Evolutionary conservation across 345 rosid genomes (phyloP), one percentile per base, ranked within the genome.

Genomic region (Pistacia atlantica): DNA sequence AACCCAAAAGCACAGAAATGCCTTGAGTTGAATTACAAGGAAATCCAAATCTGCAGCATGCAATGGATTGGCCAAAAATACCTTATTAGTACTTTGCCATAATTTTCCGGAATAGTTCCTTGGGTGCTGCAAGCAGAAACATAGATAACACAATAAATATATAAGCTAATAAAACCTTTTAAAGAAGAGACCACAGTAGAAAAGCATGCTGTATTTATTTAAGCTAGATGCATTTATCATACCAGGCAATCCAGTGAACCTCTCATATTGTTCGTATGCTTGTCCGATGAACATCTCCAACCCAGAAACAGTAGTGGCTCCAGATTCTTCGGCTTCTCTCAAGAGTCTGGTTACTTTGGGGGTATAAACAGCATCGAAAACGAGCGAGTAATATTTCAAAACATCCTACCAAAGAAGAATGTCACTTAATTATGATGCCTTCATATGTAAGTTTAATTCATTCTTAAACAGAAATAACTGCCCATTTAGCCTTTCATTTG

Each of bases 271-370:
- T 69, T 80, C 88, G 33, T 91, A 96, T 4, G 99, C 99, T 78
- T 96, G 98, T 65, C 98, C 89, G 4, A 91, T 90, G 86, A 93
- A 93, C 98, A 96, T 93, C 85, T 93, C 98, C 73, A 88, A 64
- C 18, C 99, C 97, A 0, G 97, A 82, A 54, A 92, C 98, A 31
- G 80, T 80, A 5, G 77, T 77, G 74, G 94, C 97, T 81, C 97
- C 97, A 5, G 84, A 87, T 81, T 96, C 97, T 73, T 87, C 85
- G 59, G 97, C 95, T 86, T 96, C 98, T 73, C 87, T 82, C 83
- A 96, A 81, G 54, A 96, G 91, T 74, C 92, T 80, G 66, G 98
- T 96, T 78, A 91, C 82, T 88, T 82, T 92, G 0, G 98, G 98
- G 74, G 94, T 91, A 81, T 92, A 92, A 12, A 93, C 90, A 55